Base-by-base conservation (phyloP, 73 alveolate genomes). In the Paramecium pentaurelia region DNA sequence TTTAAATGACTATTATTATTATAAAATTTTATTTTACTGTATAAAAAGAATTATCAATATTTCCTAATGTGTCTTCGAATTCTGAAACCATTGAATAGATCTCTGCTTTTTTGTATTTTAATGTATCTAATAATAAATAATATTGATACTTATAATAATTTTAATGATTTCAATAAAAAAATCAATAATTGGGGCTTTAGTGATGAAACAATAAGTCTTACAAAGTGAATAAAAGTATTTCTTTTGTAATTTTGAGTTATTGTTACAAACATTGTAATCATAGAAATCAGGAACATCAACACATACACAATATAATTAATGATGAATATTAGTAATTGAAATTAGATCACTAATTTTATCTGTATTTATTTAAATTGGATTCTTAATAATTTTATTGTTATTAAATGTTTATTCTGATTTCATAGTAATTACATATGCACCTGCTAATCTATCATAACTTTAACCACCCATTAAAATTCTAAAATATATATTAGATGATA, bases 381-480 rank as follows among this genome's bases (percentile, higher is more conserved):
- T 54, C 3, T 54, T 54, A 16, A 54, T 18, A 54, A 54, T 16
- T 16, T 54, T 54, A 18, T 54, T 54, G 70, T 44, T 40, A 80
- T n/a, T 80, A 45, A 80, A 80, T 42, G 91, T 14, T 25, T 42
- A 20, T 20, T 80, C 91, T 22, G 91, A 80, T 80, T 80, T 80
- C 91, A 80, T 80, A 16, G 75, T 18, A 40, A 80, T 80, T 11
- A 80, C 91, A 49, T 42, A 80, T 18, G 91, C 91, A 11, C 91
- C 91, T 80, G 91, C 71, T 80, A 80, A 49, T 45, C 91, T 42
- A 80, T 80, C 91, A 80, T 80, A 80, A 49, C 91, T 80, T 36
- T 80, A 44, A 9, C 91, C 91, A 4, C 91, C 77, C 91, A 80
- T 80, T 10, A 80, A 12, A 18, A 80, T 80, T 49, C 88, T 75